Evolutionary conservation across 495 filamentous ascomycete species (phyloP), one percentile per base, ranked within the genome.

Genomic region (Aspergillus nidulans): DNA sequence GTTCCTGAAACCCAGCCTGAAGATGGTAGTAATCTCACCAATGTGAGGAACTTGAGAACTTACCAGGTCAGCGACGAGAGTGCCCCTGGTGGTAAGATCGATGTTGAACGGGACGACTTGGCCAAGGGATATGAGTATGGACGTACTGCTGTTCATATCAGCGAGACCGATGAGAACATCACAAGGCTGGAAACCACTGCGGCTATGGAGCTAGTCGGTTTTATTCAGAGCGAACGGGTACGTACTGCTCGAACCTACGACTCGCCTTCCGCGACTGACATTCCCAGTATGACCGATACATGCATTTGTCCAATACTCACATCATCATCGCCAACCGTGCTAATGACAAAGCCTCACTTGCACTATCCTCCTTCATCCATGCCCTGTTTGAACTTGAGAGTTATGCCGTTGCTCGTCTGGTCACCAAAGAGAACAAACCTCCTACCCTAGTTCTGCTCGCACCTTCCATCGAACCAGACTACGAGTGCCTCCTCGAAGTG

Each of bases 91-190:
- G 88, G 89, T 4, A 97, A 95, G 71, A 78, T 79, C 52, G 91
- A 97, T 48, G 86, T 99, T 26, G 83, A 86, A 8, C 83, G 82
- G 26, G 91, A 95, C 12, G 85, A 94, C 30, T 77, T 97, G 32
- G 91, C 89, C 30, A 95, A 90, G 64, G 95, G 95, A 0, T 99
- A 94, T 63, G 87, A 89, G 62, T 99, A 97, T 69, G 95, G 95
- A 49, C 81, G 90, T 36, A 96, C 92, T 1, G 90, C 89, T 1
- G 92, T 97, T 1, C 86, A 87, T 57, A 95, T 99, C 61, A 87
- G 81, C 59, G 85, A 88, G 57, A 85, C 86, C 1, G 95, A 99
- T 56, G 77, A 86, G 58, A 86, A 89, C 44, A 79, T 96, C 47
- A 91, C 88, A 2, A 89, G 84, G 48, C 74, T 96, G 26, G 86